Evolutionary conservation across 176 grass and related monocot genomes (phyloP).

Genomic region (Saccharum officinarum): DNA sequence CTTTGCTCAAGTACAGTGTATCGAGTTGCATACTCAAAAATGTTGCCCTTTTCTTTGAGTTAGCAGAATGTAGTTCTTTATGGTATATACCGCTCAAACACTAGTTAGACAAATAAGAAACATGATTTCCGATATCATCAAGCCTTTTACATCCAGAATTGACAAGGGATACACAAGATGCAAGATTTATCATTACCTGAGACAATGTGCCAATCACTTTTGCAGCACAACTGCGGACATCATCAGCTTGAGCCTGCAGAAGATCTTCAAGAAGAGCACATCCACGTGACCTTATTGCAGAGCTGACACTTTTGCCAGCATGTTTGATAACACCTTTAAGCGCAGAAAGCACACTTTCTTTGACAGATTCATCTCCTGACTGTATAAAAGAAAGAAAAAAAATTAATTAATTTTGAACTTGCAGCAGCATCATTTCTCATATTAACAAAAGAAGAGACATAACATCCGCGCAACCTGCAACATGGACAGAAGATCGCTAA

Average conservation of each 20-base stretch:
- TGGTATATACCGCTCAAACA: neutral
- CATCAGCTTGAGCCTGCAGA: conserved; percentile 75
- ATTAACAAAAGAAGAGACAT: neutral
- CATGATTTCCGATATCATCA: neutral
- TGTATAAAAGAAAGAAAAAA: conserved; percentile 22
- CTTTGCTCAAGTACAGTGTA: neutral
- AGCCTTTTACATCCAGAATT: neutral
- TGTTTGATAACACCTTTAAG: conserved; percentile 96
- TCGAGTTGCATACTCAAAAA: neutral
- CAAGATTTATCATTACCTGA: conserved; percentile 57
- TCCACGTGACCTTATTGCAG: conserved; percentile 65
- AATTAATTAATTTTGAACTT: conserved; percentile 22
- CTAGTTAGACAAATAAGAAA: neutral
- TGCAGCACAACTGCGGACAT: conserved; percentile 73
- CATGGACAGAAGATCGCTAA: conserved; percentile 84
- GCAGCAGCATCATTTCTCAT: neutral
- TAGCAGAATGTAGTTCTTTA: neutral
- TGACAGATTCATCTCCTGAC: conserved; percentile 75
- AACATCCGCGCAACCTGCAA: conserved; percentile 62
- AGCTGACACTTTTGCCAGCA: conserved; percentile 92
- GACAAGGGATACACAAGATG: neutral
- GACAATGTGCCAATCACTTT: conserved; percentile 85
- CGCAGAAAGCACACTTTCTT: conserved; percentile 81
- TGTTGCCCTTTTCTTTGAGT: neutral
- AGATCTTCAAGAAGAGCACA: conserved; percentile 72